A percentile compares a stretch with the other conserved stretches of the same genome.
These are phyloP conservation scores for Kuraishia cidri DNA, from an alignment of 805 yeast genomes.

Conservation along the genomic window DNA sequence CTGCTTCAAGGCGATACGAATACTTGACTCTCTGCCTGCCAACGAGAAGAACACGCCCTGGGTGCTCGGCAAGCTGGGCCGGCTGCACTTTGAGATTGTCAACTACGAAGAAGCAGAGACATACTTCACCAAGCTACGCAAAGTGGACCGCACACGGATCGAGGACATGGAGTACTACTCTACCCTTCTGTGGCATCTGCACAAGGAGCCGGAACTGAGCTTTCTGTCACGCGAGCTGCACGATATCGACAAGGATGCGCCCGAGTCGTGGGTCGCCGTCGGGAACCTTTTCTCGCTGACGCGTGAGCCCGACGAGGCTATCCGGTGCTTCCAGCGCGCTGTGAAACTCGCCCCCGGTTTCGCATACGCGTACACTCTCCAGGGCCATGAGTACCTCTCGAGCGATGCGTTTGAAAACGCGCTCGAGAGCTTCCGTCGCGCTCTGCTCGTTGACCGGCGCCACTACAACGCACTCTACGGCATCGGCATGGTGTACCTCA, in stretches of 20 bases:
- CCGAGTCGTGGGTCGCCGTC: conserved; percentile 86
- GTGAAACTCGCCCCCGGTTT: conserved; percentile 56
- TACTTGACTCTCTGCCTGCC: conserved; percentile 55
- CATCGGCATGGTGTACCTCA: conserved; percentile 86
- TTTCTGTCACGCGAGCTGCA: conserved; percentile 74
- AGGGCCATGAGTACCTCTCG: conserved; percentile 86
- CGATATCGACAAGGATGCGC: conserved; percentile 52
- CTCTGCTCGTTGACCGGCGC: conserved; percentile 66
- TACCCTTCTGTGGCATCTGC: conserved; percentile 88
- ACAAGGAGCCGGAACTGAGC: conserved; percentile 71
- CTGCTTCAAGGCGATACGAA: conserved; percentile 70
- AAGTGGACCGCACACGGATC: conserved; percentile 65
- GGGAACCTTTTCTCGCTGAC: conserved; percentile 84
- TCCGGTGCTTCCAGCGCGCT: conserved; percentile 78
- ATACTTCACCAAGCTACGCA: conserved; percentile 54
- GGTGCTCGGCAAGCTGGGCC: conserved; percentile 74
- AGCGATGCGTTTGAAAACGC: conserved; percentile 91
- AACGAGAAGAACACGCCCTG: conserved; percentile 67
- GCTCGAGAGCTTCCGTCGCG: conserved; percentile 69
- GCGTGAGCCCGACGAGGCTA: conserved; percentile 83
- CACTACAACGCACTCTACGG: conserved; percentile 96
- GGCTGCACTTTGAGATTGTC: conserved; percentile 79
- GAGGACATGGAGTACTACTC: conserved; percentile 90
- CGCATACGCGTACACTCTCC: conserved; percentile 85
- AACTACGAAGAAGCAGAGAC: conserved; percentile 71